Conservation (phyloP, 2,329 filamentous ascomycete genomes). For the Teratosphaeria destructans region DNA sequence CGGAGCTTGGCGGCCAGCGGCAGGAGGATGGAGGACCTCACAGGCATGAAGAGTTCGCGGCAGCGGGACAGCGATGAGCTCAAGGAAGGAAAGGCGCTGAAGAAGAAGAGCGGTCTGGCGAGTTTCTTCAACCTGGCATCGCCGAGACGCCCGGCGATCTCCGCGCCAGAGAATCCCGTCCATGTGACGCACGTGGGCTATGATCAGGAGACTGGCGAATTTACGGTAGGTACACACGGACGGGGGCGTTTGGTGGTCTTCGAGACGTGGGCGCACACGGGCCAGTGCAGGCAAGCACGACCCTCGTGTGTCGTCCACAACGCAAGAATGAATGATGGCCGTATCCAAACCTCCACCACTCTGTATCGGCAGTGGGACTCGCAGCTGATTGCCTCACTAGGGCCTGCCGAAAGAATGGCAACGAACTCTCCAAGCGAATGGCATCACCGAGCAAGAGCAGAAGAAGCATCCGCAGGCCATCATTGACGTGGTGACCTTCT, state of each 20-base stretch:
- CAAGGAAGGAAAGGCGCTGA: conserved; percentile 50
- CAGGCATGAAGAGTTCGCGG: conserved; percentile 43
- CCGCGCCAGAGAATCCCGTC: conserved; percentile 93
- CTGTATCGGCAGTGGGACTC: neutral
- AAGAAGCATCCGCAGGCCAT: conserved; percentile 93
- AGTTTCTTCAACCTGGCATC: conserved; percentile 77
- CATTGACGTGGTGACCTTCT: conserved; percentile 91
- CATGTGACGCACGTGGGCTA: conserved; percentile 98
- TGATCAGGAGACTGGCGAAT: conserved; percentile 91
- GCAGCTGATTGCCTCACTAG: conserved; percentile 25
- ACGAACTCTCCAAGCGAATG: conserved; percentile 84
- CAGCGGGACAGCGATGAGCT: conserved; percentile 71
- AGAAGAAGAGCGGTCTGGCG: conserved; percentile 83
- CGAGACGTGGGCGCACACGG: conserved; percentile 2
- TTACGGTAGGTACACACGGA: conserved; percentile 57
- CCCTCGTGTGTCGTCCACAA: neutral
- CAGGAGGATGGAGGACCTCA: conserved; percentile 40
- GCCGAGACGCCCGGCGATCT: conserved; percentile 84
- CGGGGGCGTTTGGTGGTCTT: neutral
- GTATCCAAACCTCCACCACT: neutral
- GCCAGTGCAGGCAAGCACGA: neutral
- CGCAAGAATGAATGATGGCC: neutral
- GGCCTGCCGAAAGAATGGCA: conserved; percentile 98
- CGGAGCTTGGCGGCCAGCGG: conserved; percentile 32
- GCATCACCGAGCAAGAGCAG: conserved; percentile 91